phyloP scores from a whole-genome alignment of 1,284 basidiomycete species.

The Schizopora paradoxa region DNA sequence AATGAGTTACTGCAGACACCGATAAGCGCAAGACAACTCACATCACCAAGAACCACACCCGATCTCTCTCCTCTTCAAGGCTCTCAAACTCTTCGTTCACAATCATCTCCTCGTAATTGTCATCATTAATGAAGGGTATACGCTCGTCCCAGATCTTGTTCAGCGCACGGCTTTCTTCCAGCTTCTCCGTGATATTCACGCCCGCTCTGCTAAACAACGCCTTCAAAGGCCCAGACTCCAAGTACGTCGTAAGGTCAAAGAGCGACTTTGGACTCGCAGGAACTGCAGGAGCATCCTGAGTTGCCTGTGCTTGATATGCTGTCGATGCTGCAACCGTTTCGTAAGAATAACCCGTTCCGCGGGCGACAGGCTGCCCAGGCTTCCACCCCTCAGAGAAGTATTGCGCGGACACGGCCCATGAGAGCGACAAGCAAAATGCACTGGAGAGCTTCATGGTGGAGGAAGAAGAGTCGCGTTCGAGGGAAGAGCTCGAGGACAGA shows the following conservation, averaged over 20 bases:
- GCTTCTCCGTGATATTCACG: slow-evolving; percentile 59
- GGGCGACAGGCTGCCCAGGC: slow-evolving; percentile 54
- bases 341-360: slow-evolving; percentile 21
- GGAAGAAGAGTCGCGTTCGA: too few relatives aligned
- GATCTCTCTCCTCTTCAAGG: slow-evolving; percentile 54
- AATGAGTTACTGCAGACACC: slow-evolving; percentile 8
- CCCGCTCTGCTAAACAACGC: slow-evolving; percentile 51
- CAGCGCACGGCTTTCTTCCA: slow-evolving; percentile 36
- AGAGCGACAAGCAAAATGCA: slow-evolving; percentile 29
- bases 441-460: slow-evolving; percentile 55
- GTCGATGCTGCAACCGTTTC: slow-evolving; percentile 19
- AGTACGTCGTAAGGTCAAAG: slow-evolving; percentile 43
- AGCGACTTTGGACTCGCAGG: slow-evolving; percentile 16
- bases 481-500: too few relatives aligned
- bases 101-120: slow-evolving; percentile 64
- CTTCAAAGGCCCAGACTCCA: slow-evolving; percentile 47
- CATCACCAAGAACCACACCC: slow-evolving; percentile 72
- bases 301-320: slow-evolving; percentile 17
- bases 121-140: slow-evolving; percentile 69
- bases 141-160: slow-evolving; percentile 59
- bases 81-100: slow-evolving; percentile 55
- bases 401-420: slow-evolving; percentile 44
- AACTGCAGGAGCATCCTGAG: slow-evolving; percentile 20
- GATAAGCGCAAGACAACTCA: slow-evolving; percentile 31
- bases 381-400: slow-evolving; percentile 76